These are phyloP conservation scores for Lactarius hengduanensis DNA, from an alignment of 768 basidiomycete genomes.

Conservation along the genomic window DNA sequence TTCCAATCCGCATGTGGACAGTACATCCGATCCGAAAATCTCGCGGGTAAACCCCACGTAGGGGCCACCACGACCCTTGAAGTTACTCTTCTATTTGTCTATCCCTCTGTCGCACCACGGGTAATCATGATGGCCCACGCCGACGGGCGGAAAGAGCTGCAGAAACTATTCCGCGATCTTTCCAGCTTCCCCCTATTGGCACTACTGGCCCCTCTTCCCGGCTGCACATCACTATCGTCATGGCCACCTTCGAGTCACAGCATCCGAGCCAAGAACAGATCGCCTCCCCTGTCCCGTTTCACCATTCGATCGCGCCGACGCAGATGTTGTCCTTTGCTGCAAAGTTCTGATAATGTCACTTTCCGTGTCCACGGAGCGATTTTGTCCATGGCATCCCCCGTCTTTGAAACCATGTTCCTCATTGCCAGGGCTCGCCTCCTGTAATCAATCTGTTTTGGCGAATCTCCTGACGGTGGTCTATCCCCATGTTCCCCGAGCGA, in stretches of 20 bases:
- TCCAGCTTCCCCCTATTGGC: background rate
- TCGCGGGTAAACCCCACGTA: too few relatives aligned
- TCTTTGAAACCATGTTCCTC: constrained; percentile 9
- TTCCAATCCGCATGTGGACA: too few relatives aligned
- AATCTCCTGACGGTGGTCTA: background rate
- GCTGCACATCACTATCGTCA: background rate
- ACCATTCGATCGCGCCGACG: background rate
- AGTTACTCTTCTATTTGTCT: too few relatives aligned
- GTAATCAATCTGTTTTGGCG: background rate
- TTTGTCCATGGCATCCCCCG: constrained; percentile 11
- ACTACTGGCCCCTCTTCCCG: background rate
- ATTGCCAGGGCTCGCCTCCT: background rate
- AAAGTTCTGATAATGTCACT: constrained; percentile 7
- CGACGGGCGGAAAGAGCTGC: too few relatives aligned
- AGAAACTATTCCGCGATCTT: background rate
- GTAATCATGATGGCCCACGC: too few relatives aligned
- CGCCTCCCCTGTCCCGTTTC: background rate
- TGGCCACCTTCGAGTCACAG: background rate
- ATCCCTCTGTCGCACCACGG: too few relatives aligned
- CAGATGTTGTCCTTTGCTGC: background rate
- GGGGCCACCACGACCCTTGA: too few relatives aligned
- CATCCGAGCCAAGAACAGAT: background rate
- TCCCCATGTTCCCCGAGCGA: background rate
- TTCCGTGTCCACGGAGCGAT: constrained; percentile 4
- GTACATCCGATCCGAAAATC: too few relatives aligned